These are phyloP conservation scores for Talaromyces adpressus DNA, from an alignment of 495 filamentous ascomycete genomes.

Conservation along the genomic window DNA sequence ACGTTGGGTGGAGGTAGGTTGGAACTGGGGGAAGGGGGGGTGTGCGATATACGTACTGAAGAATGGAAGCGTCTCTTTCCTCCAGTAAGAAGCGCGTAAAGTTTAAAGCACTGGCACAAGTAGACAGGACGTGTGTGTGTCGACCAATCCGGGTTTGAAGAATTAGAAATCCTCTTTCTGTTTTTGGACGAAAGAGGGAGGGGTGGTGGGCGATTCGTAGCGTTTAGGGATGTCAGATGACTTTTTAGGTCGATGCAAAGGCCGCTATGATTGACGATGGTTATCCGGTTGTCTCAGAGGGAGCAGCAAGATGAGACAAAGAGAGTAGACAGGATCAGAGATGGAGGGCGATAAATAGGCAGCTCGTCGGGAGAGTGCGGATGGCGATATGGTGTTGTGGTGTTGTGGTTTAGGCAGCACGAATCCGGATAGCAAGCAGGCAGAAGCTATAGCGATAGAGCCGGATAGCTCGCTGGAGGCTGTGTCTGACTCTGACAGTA, in stretches of 20 bases:
- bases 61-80: neutral
- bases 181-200: neutral
- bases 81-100: neutral
- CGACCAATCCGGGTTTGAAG: neutral
- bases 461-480: neutral
- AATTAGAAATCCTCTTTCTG: neutral
- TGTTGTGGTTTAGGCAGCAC: neutral
- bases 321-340: neutral
- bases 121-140: neutral
- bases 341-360: neutral
- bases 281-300: conserved; percentile 1
- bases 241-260: neutral
- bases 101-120: neutral
- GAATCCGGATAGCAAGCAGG: neutral
- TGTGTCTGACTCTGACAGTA: neutral
- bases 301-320: neutral
- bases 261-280: neutral
- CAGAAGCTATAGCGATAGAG: neutral
- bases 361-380: neutral
- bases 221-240: conserved; percentile 7
- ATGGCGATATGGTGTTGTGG: neutral
- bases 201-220: neutral
- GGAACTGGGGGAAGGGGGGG: neutral
- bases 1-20: neutral
- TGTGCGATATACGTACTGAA: neutral